phyloP scores from a whole-genome alignment of 441 rosid genomes.

The Cnidoscolus chayamansa region DNA sequence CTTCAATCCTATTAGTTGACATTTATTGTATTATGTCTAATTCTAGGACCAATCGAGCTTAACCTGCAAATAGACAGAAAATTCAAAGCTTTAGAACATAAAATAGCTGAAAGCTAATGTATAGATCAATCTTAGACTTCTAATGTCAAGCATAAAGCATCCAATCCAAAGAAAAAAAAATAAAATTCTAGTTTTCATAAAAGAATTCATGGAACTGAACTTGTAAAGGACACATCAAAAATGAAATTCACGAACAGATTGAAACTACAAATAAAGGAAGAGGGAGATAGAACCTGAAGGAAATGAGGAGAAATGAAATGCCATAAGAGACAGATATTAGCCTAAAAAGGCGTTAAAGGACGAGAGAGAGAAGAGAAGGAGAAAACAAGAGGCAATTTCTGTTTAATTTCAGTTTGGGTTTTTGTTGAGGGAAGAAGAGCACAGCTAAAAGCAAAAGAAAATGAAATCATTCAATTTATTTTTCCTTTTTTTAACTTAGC shows the following conservation, averaged over 20 bases:
- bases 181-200: too few species aligned
- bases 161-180: background rate
- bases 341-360: constrained; percentile 7
- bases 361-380: background rate
- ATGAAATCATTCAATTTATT: too few species aligned
- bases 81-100: background rate
- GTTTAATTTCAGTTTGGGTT: background rate
- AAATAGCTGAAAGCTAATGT: constrained; percentile 2
- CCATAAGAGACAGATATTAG: constrained; percentile 16
- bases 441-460: too few species aligned
- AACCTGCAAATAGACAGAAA: constrained; percentile 26
- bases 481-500: background rate
- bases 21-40: constrained; percentile 24
- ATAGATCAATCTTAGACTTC: constrained; percentile 23
- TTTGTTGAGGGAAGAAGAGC: background rate
- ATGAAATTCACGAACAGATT: background rate
- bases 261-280: background rate
- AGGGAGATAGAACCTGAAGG: constrained; percentile 23
- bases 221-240: background rate
- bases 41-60: constrained; percentile 22
- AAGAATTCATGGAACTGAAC: background rate
- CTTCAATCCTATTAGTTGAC: constrained; percentile 4
- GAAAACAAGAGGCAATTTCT: constrained; percentile 17
- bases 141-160: background rate
- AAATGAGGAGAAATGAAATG: constrained; percentile 21